Evolutionary conservation across 1,139 yeast genomes (phyloP).

Genomic region (Diutina mesorugosa): DNA sequence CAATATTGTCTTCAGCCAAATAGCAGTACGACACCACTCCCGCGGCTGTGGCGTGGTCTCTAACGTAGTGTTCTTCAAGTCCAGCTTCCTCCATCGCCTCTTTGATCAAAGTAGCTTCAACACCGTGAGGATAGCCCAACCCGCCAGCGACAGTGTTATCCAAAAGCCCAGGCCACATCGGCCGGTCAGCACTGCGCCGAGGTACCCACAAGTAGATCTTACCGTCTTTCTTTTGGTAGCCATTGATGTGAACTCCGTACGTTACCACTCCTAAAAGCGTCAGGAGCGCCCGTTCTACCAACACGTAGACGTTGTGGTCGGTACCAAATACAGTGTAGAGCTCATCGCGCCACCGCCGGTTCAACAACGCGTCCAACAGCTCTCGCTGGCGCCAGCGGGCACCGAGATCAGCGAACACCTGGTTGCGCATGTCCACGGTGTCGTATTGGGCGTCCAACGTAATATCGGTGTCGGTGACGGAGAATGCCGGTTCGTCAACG

Average conservation of each 20-base stretch:
- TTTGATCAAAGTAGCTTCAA: slow-evolving; percentile 66
- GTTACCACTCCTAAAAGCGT: slow-evolving; percentile 76
- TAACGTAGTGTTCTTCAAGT: slow-evolving; percentile 38
- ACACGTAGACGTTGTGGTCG: slow-evolving; percentile 40
- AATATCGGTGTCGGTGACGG: slow-evolving; percentile 13
- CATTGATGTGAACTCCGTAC: slow-evolving; percentile 82
- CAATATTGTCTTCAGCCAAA: slow-evolving; percentile 14
- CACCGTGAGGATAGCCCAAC: slow-evolving; percentile 66
- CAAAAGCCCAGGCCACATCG: slow-evolving; percentile 81
- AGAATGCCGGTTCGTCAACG: slow-evolving; percentile 12
- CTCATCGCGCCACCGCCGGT: slow-evolving; percentile 81
- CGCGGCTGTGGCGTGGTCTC: slow-evolving; percentile 27
- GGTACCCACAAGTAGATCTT: slow-evolving; percentile 73
- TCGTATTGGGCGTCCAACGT: slow-evolving; percentile 21
- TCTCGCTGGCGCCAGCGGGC: slow-evolving; percentile 28
- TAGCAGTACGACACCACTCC: slow-evolving; percentile 56
- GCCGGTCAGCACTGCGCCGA: slow-evolving; percentile 58
- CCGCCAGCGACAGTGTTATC: slow-evolving; percentile 97
- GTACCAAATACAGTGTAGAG: slow-evolving; percentile 60
- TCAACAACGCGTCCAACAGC: slow-evolving; percentile 19
- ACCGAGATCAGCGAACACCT: slow-evolving; percentile 32
- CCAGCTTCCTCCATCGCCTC: slow-evolving; percentile 93
- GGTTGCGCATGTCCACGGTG: slow-evolving; percentile 34
- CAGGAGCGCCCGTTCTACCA: slow-evolving; percentile 70
- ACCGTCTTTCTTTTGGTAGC: slow-evolving; percentile 36